Base-by-base conservation (phyloP, 2,329 filamentous ascomycete species). In the Alternaria dauci region DNA sequence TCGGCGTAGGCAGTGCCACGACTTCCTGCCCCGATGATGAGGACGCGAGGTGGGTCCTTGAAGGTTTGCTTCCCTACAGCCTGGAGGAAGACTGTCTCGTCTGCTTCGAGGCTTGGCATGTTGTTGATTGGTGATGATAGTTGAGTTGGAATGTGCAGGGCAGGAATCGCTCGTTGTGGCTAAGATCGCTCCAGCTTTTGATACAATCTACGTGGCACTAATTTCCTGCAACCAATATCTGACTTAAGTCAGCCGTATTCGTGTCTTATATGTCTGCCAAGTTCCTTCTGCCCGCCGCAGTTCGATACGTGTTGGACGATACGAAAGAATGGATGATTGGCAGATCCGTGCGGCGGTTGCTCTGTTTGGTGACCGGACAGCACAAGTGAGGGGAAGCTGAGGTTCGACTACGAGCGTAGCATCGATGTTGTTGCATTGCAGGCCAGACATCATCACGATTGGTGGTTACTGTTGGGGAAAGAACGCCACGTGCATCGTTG, bases 11-110 rank as follows among this genome's bases (percentile, higher is more conserved):
- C 71, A 4, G 69, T 71, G 34, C 79, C 79, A 8, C 78, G 73
- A 28, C 74, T 76, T 20, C 79, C 79, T 12, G 75, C 79, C 30
- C 79, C 79, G 48, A 81, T 77, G 65, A 81, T 58, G 16, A 80
- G 69, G 50, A 81, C 58, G 25, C 70, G 72, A 0, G 75, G 75
- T 3, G 73, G 71, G 0, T 20, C 59, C 6, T 50, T 25, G 59
- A 77, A 77, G 5, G 36, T 59, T 16, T 71, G 58, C 23, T 66
- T 70, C 4, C 51, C 51, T 3, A 66, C 57, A 12, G 71, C 60
- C 41, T 59, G 60, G 39, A 71, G 65, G 44, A 69, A 70, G 41
- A 59, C 12, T 6, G 36, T n/a, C 18, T 54, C 42, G 32, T 58
- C 36, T 52, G 46, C 11, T 14, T 51, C 47, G 41, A 43, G 18